These are phyloP conservation scores for Magnolia officinalis DNA, from an alignment of 164 flowering plant genomes.

Conservation along the genomic window DNA sequence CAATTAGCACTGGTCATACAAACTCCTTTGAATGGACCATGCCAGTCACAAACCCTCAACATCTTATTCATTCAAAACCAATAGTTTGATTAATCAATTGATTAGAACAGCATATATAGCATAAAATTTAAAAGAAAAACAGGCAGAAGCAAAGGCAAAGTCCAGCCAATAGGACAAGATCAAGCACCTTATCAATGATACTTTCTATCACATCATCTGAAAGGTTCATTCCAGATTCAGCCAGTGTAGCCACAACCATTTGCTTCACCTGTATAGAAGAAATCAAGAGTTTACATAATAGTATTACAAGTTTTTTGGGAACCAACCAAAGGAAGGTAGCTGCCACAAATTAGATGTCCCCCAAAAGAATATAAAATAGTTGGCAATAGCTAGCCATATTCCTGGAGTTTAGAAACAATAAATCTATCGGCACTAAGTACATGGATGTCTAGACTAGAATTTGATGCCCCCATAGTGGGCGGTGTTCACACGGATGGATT, in stretches of 20 bases:
- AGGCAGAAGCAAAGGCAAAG: not conserved
- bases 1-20: not conserved
- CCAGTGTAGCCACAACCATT: constrained; percentile 99
- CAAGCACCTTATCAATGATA: constrained; percentile 84
- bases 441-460: too few species aligned
- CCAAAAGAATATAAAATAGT: too few species aligned
- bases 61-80: not conserved
- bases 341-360: too few species aligned
- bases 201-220: constrained; percentile 93
- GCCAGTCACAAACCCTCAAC: not conserved
- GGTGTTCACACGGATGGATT: too few species aligned
- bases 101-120: too few species aligned
- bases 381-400: too few species aligned
- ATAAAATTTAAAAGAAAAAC: too few species aligned
- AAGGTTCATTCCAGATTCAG: constrained; percentile 99
- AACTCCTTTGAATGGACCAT: not conserved
- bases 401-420: too few species aligned
- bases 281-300: not conserved
- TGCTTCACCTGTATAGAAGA: constrained; percentile 66
- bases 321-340: not conserved
- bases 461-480: too few species aligned
- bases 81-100: too few species aligned
- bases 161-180: not conserved
- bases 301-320: not conserved
- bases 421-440: too few species aligned